Base-by-base conservation (phyloP, 2,329 filamentous ascomycete species). In the Neofusicoccum cordaticola region DNA sequence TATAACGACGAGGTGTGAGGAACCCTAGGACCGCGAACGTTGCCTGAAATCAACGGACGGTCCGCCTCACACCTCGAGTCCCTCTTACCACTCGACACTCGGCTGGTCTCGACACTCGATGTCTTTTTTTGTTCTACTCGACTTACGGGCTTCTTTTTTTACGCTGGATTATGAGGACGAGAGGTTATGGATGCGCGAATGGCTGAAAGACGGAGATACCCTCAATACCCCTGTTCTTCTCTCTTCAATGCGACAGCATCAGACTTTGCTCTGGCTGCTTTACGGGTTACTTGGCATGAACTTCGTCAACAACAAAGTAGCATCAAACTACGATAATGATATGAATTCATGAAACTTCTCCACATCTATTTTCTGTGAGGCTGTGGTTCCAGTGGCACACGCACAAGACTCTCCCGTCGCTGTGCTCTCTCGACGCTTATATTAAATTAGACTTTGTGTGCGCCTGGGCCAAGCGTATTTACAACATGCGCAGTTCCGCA, bases 1-100 rank as follows among this genome's bases (percentile, higher is more conserved):
- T 65, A 61, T 65, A 65, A 41, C 22, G 42, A 45, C 9, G 62
- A 60, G 63, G 63, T 64, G 63, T 60, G 63, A 51, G 63, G 63
- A 52, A 60, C 27, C 17, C 12, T 39, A n/a, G 56, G 42, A 11
- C 56, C 27, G 39, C 22, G 27, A 17, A 44, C 41, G 41, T 44
- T 31, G 5, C 6, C 27, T 31, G 3, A 22, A 22, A 22, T 3
- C 12, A 17, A 17, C 15, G 31, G 31, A 37, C 31, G 56, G 56
- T 27, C 31, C 22, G 50, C 56, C 56, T 60, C 56, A 47, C 56
- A 60, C 56, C 56, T 60, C 56, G 56, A 37, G 31, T 22, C 22
- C 12, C 27, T 35, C 12, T 48, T 22, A 17, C 53, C 53, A 22
- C 56, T 45, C 53, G 53, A 42, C 15, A 17, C 15, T 37, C 41